phyloP scores from a whole-genome alignment of 345 rosid genomes.

The Iberis pinnata region DNA sequence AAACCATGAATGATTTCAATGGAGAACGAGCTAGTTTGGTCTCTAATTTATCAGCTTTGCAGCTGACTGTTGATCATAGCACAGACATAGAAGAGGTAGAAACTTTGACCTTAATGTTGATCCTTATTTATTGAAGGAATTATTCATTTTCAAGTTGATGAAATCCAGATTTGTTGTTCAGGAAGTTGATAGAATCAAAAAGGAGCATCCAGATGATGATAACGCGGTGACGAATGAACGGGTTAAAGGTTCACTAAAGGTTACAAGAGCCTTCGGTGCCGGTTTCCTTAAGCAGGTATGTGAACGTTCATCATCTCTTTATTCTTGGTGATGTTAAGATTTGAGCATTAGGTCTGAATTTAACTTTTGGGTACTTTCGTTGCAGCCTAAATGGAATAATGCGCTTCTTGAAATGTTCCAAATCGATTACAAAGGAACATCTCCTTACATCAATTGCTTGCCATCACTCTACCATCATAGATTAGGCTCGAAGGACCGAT shows the following conservation, averaged over 20 bases:
- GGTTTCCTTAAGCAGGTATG: neutral
- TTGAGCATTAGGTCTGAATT: neutral
- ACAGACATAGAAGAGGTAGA: neutral
- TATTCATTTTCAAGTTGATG: too few relatives aligned
- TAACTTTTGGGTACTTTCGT: neutral
- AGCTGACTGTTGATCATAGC: neutral
- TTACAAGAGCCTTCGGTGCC: neutral
- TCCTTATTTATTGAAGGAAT: neutral
- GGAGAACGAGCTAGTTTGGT: neutral
- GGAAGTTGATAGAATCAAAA: neutral
- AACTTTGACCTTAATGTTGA: neutral
- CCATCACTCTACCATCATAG: slow-evolving; percentile 90
- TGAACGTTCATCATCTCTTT: neutral
- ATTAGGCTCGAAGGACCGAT: slow-evolving; percentile 71
- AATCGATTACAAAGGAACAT: slow-evolving; percentile 73
- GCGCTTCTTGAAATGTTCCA: slow-evolving; percentile 91
- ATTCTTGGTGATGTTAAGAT: too few relatives aligned
- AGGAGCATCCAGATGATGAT: neutral
- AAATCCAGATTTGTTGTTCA: too few relatives aligned
- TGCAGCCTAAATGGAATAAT: slow-evolving; percentile 90
- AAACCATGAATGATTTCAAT: neutral
- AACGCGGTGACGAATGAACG: neutral
- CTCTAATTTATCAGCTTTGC: neutral
- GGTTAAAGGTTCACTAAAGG: neutral
- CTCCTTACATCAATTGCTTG: slow-evolving; percentile 68